Evolutionary conservation across 257 asterid genomes (phyloP).

Genomic region (Solanum clarkiae): DNA sequence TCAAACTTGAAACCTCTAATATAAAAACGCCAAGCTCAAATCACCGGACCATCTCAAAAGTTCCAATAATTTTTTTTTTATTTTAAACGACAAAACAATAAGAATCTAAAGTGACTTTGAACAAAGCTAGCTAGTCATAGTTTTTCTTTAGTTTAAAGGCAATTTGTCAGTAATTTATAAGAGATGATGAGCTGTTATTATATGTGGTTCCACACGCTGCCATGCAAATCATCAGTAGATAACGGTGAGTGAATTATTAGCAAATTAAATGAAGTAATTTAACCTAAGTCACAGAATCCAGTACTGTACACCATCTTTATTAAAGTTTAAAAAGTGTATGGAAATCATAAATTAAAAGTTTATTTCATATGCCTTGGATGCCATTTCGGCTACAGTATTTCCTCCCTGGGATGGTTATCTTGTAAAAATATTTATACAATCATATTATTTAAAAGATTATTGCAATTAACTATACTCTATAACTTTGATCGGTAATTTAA

Average conservation of each 20-base stretch:
- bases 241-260: background rate
- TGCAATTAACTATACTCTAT: background rate
- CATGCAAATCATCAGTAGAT: background rate
- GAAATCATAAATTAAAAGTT: background rate
- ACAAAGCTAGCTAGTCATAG: background rate
- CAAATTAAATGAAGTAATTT: background rate
- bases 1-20: too few species aligned
- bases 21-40: too few species aligned
- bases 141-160: background rate
- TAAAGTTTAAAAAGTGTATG: background rate
- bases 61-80: background rate
- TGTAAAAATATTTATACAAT: background rate
- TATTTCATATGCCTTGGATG: background rate
- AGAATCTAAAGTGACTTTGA: background rate
- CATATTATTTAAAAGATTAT: background rate
- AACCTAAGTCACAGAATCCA: constrained; percentile 6
- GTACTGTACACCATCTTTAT: background rate
- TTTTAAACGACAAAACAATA: background rate
- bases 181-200: background rate
- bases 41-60: too few species aligned
- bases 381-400: background rate
- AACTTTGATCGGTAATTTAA: too few species aligned
- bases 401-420: background rate
- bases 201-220: background rate
- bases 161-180: background rate